Evolutionary conservation across 495 filamentous ascomycete genomes (phyloP).

Genomic region (Trichoderma gamsii): DNA sequence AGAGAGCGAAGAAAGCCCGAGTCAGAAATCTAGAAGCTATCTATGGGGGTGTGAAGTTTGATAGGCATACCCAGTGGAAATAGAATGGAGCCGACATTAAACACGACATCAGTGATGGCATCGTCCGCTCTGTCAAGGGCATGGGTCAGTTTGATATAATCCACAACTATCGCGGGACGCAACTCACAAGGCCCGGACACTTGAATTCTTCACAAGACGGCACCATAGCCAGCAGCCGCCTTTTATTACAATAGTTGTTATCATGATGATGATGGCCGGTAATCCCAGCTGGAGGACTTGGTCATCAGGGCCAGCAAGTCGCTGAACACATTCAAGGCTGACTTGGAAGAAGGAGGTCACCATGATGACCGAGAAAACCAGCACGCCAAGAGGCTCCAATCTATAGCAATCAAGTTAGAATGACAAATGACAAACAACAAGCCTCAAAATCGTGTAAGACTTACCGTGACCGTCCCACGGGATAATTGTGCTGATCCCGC

Average conservation of each 20-base stretch:
- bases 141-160: constrained; percentile 37
- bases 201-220: constrained; percentile 79
- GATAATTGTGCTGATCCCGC: constrained; percentile 75
- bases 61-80: constrained; percentile 61
- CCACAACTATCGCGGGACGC: constrained; percentile 9
- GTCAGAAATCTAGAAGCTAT: background rate
- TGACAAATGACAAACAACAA: background rate
- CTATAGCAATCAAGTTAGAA: constrained; percentile 22
- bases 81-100: constrained; percentile 86
- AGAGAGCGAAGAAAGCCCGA: background rate
- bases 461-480: constrained; percentile 59
- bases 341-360: constrained; percentile 87
- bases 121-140: constrained; percentile 36
- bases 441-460: background rate
- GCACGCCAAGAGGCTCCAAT: constrained; percentile 71
- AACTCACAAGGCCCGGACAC: constrained; percentile 73
- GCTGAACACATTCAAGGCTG: constrained; percentile 61
- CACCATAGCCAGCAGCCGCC: constrained; percentile 85
- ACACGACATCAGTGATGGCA: constrained; percentile 58
- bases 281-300: constrained; percentile 64
- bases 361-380: constrained; percentile 80
- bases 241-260: constrained; percentile 75
- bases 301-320: constrained; percentile 58
- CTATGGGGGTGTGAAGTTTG: constrained; percentile 1
- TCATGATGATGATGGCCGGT: constrained; percentile 78